Conservation (phyloP, 306 rosid genomes). For the Lupinus albus region DNA sequence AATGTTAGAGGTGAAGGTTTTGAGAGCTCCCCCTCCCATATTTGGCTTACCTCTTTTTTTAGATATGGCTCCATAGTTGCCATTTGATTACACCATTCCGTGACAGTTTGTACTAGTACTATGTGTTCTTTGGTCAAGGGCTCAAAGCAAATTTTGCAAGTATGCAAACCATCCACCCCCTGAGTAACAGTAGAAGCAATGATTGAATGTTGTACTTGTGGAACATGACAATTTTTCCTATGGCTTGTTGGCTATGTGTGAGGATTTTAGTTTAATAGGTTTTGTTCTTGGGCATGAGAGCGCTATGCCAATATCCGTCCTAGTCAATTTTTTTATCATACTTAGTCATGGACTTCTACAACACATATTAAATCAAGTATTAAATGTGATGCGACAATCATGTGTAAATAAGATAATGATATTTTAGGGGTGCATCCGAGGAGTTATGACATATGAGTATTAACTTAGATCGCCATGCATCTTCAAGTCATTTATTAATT, state of each 20-base stretch:
- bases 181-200: neutral
- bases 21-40: neutral
- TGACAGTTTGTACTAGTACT: constrained; percentile 16
- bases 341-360: neutral
- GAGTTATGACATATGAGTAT: neutral
- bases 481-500: neutral
- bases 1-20: constrained; percentile 12
- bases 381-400: neutral
- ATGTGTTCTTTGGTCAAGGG: neutral
- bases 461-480: constrained; percentile 2
- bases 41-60: neutral
- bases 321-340: neutral
- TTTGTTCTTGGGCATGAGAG: constrained; percentile 18
- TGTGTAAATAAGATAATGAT: neutral
- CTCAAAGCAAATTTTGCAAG: neutral
- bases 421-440: neutral
- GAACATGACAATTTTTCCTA: neutral
- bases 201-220: constrained; percentile 27
- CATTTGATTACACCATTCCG: neutral
- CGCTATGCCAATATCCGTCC: neutral
- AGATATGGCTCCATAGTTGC: too few species aligned
- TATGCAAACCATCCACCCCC: neutral
- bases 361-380: neutral
- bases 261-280: neutral
- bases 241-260: neutral